Evolutionary conservation across 345 rosid species (phyloP), one percentile per base, ranked within the genome.

Genomic region (Melaleuca alternifolia): DNA sequence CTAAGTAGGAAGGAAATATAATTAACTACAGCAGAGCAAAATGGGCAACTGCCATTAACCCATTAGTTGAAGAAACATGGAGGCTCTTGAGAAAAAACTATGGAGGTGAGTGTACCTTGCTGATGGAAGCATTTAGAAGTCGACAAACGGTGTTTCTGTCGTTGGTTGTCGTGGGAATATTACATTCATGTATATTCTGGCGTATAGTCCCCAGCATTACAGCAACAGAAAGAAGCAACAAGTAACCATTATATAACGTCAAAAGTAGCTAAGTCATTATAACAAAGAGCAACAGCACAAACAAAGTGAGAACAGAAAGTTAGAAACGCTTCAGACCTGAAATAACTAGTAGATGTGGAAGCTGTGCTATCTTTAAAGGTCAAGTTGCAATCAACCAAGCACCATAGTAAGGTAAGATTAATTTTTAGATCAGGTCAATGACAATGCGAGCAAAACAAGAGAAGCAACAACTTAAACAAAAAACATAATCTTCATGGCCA

Each of bases 121-220:
- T 87, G 56, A 93, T 87, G 50, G 96, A 91, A 87, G 98, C 94
- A 90, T 92, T 92, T 50, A 85, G 84, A 88, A 97, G 93, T 62
- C 54, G 89, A 82, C 87, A 87, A n/a, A 89, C 85, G 59, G 90
- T 88, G 33, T 91, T 92, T 86, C 87, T 88, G 88, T 92, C 92
- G 84, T 53, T 87, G 84, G 82, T 30, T 33, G 91, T 83, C 26
- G 62, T 52, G 84, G 98, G 94, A 87, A 96, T 85, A 88, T 87
- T 87, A 88, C 94, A 89, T 53, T 93, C 90, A 88, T 94, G 97
- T 90, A 95, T 90, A 88, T 96, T 96, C 98, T 96, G 97, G 85
- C 87, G 88, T 88, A 88, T 82, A 50, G 88, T 87, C 83, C 59
- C 59, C 7, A 10, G 59, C 26, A 4, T 54, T 23, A 23, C n/a